Evolutionary conservation across 208 protist species (phyloP).

Genomic region (Leishmania arabica): DNA sequence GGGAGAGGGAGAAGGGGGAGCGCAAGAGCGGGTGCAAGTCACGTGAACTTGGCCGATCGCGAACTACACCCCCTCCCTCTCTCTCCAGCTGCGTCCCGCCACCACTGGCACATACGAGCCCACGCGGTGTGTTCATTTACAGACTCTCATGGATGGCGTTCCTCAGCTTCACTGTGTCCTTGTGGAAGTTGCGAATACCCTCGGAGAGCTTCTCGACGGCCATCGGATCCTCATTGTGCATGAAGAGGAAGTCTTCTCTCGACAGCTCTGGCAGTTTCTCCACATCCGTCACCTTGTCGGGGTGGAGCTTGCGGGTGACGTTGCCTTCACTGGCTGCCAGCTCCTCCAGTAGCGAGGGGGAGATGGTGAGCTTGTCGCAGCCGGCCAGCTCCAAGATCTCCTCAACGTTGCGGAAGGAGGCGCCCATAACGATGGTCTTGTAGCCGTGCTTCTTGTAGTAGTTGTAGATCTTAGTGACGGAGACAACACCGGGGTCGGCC

Average conservation of each 20-base stretch:
- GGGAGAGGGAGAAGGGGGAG: not conserved
- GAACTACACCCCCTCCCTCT: not conserved
- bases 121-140: conserved; percentile 6
- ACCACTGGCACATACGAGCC: not conserved
- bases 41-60: not conserved
- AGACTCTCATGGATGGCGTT: conserved; percentile 63
- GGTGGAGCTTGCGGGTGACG: conserved; percentile 69
- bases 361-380: conserved; percentile 98
- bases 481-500: conserved; percentile 95
- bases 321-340: conserved; percentile 58
- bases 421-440: conserved; percentile 98
- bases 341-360: conserved; percentile 94
- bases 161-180: conserved; percentile 93
- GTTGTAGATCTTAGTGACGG: conserved; percentile 96
- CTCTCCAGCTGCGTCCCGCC: not conserved
- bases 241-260: conserved; percentile 75
- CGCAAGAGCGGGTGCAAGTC: not conserved
- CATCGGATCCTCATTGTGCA: conserved; percentile 94
- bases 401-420: conserved; percentile 95
- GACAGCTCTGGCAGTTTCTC: conserved; percentile 70
- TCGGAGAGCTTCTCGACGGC: conserved; percentile 98
- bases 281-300: conserved; percentile 32
- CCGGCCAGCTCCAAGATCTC: conserved; percentile 95
- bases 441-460: conserved; percentile 98
- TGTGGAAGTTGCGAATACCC: conserved; percentile 96